Percentiles rank a stretch among this genome's conserved stretches.
phyloP scores from a whole-genome alignment of 176 grass and related monocot genomes.

The Secale cereale region DNA sequence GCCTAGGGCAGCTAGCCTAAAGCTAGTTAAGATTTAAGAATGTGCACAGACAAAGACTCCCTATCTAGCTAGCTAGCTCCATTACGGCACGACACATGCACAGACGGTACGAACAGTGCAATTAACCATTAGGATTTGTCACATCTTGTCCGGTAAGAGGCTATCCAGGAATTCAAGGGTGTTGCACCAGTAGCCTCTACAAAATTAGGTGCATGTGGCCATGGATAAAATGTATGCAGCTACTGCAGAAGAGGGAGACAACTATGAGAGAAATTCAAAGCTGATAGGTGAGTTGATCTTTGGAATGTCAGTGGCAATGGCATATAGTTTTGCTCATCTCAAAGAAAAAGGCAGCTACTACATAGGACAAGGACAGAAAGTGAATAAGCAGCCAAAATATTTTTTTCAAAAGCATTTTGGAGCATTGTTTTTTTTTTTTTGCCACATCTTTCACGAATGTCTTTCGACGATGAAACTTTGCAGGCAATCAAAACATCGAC shows the following conservation, averaged over 20 bases:
- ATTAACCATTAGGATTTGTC: slow-evolving; percentile 6
- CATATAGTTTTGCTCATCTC: too few relatives aligned
- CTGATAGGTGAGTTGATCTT: slow-evolving; percentile 9
- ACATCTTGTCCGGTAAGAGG: slow-evolving; percentile 5
- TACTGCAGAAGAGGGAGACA: neutral
- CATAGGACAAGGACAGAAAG: neutral
- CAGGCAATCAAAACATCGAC: too few relatives aligned
- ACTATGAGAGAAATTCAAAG: neutral
- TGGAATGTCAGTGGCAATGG: neutral
- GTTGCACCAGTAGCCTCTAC: slow-evolving; percentile 8
- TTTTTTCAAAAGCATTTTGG: too few relatives aligned
- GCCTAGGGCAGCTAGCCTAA: slow-evolving; percentile 11
- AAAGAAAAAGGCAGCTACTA: neutral
- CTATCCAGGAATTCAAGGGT: neutral
- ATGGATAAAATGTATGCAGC: too few relatives aligned
- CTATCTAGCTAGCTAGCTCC: neutral
- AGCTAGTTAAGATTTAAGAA: neutral
- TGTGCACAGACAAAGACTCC: neutral
- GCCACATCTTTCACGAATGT: too few relatives aligned
- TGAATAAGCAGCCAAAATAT: neutral
- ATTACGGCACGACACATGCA: neutral
- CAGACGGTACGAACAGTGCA: neutral
- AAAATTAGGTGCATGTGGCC: neutral
- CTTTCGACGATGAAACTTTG: too few relatives aligned
- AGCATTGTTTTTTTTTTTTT: too few relatives aligned